Evolutionary conservation across 2,329 filamentous ascomycete species (phyloP).

Genomic region (Pseudocercospora macadamiae): DNA sequence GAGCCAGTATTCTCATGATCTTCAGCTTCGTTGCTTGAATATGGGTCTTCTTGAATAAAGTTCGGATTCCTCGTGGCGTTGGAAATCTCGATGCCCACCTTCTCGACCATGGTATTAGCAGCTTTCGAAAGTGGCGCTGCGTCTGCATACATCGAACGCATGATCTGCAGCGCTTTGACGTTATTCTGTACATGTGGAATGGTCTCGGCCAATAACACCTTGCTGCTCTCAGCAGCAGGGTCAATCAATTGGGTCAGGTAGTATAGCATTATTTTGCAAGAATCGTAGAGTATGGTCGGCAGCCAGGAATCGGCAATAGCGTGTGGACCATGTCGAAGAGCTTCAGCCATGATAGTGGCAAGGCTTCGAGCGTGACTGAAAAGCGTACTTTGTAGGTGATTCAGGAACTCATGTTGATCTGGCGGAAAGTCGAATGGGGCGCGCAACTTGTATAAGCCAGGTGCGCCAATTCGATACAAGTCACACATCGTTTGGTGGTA

Average conservation of each 20-base stretch:
- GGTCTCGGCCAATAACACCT: conserved; percentile 26
- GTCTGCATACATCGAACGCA: conserved; percentile 31
- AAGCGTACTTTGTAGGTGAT: conserved; percentile 26
- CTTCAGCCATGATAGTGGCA: conserved; percentile 30
- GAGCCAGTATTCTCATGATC: conserved; percentile 18
- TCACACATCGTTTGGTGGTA: conserved; percentile 34
- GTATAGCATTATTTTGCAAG: conserved; percentile 32
- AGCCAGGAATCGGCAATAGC: conserved; percentile 31
- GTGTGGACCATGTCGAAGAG: conserved; percentile 28
- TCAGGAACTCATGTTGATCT: conserved; percentile 27
- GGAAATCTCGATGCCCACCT: conserved; percentile 26
- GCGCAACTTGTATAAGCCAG: conserved; percentile 29
- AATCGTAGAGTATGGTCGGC: conserved; percentile 31
- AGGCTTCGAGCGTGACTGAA: conserved; percentile 30
- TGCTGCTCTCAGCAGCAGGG: conserved; percentile 23
- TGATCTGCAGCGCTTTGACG: conserved; percentile 29
- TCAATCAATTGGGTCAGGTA: conserved; percentile 31
- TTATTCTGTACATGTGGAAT: conserved; percentile 30
- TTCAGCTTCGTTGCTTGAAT: conserved; percentile 26
- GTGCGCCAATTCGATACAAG: conserved; percentile 25
- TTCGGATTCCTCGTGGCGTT: conserved; percentile 20
- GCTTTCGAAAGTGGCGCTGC: conserved; percentile 27
- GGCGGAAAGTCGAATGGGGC: conserved; percentile 27
- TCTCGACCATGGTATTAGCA: conserved; percentile 30
- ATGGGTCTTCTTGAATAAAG: conserved; percentile 30